Conservation (phyloP, 306 rosid species). For the Hylodesmum podocarpum region DNA sequence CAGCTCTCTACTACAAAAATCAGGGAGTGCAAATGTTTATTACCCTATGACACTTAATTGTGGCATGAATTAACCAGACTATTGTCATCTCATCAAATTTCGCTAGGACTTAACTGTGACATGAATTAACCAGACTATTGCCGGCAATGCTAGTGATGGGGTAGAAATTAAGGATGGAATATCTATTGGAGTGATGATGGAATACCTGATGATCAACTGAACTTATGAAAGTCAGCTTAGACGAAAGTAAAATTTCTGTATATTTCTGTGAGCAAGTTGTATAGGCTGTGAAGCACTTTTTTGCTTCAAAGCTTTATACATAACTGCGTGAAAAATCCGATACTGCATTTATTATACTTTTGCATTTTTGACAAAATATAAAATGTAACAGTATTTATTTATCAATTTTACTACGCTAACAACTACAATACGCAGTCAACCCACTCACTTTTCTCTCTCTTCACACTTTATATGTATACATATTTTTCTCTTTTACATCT, state of each 20-base stretch:
- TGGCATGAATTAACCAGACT: background rate
- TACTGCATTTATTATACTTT: too few species aligned
- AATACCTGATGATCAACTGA: background rate
- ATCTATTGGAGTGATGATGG: background rate
- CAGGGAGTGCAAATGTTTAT: background rate
- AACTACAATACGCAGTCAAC: too few species aligned
- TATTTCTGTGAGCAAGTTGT: background rate
- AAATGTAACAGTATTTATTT: too few species aligned
- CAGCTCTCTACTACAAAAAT: background rate
- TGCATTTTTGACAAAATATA: too few species aligned
- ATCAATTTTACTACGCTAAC: too few species aligned
- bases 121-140: background rate
- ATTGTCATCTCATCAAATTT: background rate
- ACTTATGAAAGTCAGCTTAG: background rate
- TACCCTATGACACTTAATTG: background rate
- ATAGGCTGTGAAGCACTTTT: background rate
- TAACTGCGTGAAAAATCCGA: too few species aligned
- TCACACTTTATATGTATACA: too few species aligned
- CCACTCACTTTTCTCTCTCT: too few species aligned
- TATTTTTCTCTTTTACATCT: too few species aligned
- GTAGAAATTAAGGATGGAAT: background rate
- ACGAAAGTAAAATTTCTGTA: background rate
- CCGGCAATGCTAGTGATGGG: background rate
- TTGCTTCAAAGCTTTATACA: background rate
- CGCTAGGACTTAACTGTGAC: background rate